These are phyloP conservation scores for Sporormia fimetaria DNA, from an alignment of 495 filamentous ascomycete species.

Conservation along the genomic window DNA sequence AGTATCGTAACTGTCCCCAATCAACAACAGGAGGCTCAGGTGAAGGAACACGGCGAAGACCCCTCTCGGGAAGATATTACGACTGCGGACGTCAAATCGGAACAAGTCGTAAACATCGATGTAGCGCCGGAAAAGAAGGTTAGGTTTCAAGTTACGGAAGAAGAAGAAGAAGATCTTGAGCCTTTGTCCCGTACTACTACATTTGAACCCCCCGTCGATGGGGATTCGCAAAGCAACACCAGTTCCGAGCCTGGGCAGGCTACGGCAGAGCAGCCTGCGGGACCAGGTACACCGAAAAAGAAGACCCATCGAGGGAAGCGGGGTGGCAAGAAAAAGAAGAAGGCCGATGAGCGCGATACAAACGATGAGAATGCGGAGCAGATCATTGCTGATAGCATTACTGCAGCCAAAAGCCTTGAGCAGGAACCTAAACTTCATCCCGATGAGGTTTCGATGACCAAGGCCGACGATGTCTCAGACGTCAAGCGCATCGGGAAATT, in stretches of 20 bases:
- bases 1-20: no score
- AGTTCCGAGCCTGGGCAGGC: not conserved
- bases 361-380: constrained; percentile 39
- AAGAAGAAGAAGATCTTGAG: constrained; percentile 14
- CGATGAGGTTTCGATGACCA: constrained; percentile 22
- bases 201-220: constrained; percentile 1
- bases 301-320: constrained; percentile 71
- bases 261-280: not conserved
- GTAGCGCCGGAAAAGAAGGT: constrained; percentile 10
- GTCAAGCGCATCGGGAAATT: constrained; percentile 32
- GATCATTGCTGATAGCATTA: constrained; percentile 27
- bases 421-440: constrained; percentile 21
- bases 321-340: constrained; percentile 60
- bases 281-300: constrained; percentile 48
- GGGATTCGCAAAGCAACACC: not conserved
- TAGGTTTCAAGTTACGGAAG: constrained; percentile 20
- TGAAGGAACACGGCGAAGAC: no score
- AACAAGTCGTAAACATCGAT: not conserved
- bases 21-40: no score
- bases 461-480: constrained; percentile 20
- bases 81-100: no score
- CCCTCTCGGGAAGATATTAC: no score
- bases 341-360: constrained; percentile 34
- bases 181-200: constrained; percentile 19
- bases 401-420: constrained; percentile 21